Evolutionary conservation across 352 stramenopile species (phyloP).

Genomic region (Plasmopara viticola): DNA sequence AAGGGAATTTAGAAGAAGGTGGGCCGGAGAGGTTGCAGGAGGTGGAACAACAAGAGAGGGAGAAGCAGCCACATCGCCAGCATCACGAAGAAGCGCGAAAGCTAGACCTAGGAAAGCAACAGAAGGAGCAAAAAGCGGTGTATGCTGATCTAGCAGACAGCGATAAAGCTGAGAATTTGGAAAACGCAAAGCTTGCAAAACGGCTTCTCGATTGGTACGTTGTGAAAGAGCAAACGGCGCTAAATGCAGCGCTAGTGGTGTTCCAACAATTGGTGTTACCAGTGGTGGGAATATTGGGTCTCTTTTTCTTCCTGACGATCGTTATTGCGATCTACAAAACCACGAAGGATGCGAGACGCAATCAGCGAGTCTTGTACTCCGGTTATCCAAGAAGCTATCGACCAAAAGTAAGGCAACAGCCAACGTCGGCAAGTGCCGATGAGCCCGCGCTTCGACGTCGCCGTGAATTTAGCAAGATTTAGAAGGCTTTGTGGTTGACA

Average conservation of each 20-base stretch:
- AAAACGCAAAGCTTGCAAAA: constrained; percentile 3
- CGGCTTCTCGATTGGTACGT: constrained; percentile 14
- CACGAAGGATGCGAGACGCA: constrained; percentile 13
- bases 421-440: background rate
- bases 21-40: constrained; percentile 6
- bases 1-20: constrained; percentile 8
- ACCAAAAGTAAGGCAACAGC: constrained; percentile 11
- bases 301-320: constrained; percentile 25
- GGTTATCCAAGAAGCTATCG: constrained; percentile 25
- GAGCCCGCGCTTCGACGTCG: no score
- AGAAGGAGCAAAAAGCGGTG: background rate
- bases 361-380: constrained; percentile 26
- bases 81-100: background rate
- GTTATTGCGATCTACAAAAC: constrained; percentile 18
- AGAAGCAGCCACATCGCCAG: background rate
- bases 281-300: constrained; percentile 19
- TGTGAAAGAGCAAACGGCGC: constrained; percentile 4
- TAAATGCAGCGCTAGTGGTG: constrained; percentile 1
- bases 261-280: constrained; percentile 26
- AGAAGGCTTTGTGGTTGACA: no score
- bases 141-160: background rate
- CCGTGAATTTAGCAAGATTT: no score
- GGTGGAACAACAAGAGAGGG: constrained; percentile 5
- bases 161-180: background rate
- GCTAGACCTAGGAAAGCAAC: background rate